Base-by-base conservation (phyloP, 2,329 filamentous ascomycete species). In the Hypomyces rosellus region DNA sequence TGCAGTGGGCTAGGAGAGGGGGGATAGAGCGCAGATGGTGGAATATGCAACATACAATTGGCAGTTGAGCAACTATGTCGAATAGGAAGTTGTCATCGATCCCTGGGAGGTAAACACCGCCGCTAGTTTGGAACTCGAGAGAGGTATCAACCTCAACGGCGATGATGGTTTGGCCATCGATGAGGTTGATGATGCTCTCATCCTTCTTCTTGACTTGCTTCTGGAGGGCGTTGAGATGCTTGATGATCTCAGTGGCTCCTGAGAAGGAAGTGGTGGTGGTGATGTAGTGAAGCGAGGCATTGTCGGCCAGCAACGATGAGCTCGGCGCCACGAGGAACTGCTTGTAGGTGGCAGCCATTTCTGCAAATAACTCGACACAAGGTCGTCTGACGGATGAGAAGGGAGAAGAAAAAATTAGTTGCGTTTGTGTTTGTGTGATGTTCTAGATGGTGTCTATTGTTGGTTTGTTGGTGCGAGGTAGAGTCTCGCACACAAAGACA, bases 11-110 rank as follows among this genome's bases (percentile, higher is more conserved):
- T 30, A 20, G 20, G 11, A 4, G 14, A 18, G 15, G 40, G 20
- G 20, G 40, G 20, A 42, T 25, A 18, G 22, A 14, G 15, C 5
- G 20, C 4, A 25, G n/a, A 22, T 5, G 15, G 40, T n/a, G 14
- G 4, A 34, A 15, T 13, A 30, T 4, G 5, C 44, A 47, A 78
- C 86, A 65, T 77, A 96, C 91, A 72, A 95, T 82, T 45, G 88
- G 82, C 57, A 97, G 77, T 46, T 81, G 82, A 54, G 90, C 90
- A 49, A 81, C 81, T 62, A 85, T 85, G 69, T 96, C 90, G 50
- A 88, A 76, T 52, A 99, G 73, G 68, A 97, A 96, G 73, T 96
- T 96, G 74, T 96, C 90, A 63, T 97, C 92, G 45, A 99, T 76
- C 44, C 84, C 84, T 5, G 92, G 92, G 50, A 97, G 79, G 72